These are phyloP conservation scores for Kockovaella imperatae DNA, from an alignment of 768 basidiomycete species.

Conservation along the genomic window DNA sequence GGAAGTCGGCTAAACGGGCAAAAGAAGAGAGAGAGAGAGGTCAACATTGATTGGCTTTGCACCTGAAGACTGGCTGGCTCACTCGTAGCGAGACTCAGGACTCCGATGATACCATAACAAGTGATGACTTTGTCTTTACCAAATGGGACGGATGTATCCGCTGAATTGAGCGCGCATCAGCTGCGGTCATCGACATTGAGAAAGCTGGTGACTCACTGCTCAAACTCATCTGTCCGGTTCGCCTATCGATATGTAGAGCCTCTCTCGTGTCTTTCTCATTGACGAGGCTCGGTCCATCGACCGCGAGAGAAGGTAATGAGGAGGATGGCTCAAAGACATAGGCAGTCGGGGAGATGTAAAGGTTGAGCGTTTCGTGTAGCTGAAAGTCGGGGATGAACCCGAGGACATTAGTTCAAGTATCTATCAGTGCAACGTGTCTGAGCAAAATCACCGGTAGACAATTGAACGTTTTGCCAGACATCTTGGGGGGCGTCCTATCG, in stretches of 20 bases:
- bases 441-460: neutral
- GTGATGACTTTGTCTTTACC: conserved; percentile 45
- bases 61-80: conserved; percentile 9
- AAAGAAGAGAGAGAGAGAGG: neutral
- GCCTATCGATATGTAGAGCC: conserved; percentile 45
- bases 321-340: conserved; percentile 38
- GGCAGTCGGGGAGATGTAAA: conserved; percentile 37
- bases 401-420: neutral
- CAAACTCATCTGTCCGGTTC: conserved; percentile 43
- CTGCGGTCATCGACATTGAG: neutral
- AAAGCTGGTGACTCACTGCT: conserved; percentile 39
- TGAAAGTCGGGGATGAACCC: conserved; percentile 3
- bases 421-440: neutral
- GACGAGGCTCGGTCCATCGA: conserved; percentile 10
- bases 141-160: conserved; percentile 27
- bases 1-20: conserved; percentile 75
- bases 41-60: neutral
- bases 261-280: conserved; percentile 41
- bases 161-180: conserved; percentile 2
- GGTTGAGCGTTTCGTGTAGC: conserved; percentile 44
- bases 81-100: conserved; percentile 48
- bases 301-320: conserved; percentile 10
- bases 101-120: conserved; percentile 50
- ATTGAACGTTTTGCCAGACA: no score
- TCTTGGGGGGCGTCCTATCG: no score